phyloP scores from a whole-genome alignment of 2,329 filamentous ascomycete species.

The Teratosphaeria nubilosa region DNA sequence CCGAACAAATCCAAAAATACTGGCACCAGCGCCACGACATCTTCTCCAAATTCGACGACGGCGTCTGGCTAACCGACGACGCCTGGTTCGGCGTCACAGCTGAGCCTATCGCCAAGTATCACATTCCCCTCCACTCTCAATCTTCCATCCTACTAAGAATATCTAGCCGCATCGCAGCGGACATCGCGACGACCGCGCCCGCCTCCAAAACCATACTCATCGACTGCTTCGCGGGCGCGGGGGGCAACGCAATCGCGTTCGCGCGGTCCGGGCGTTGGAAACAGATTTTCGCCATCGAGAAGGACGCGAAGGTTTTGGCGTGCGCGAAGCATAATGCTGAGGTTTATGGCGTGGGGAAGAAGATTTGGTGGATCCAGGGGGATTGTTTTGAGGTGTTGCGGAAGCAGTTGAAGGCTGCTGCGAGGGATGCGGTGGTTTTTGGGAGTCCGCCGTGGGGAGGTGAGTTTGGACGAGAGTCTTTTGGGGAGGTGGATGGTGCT shows the following conservation, averaged over 20 bases:
- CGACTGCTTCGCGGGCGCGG: conserved; percentile 83
- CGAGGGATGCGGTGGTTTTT: conserved; percentile 51
- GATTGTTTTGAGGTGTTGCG: conserved; percentile 72
- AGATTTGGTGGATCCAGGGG: conserved; percentile 76
- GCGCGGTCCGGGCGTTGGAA: conserved; percentile 70
- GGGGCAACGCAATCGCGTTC: conserved; percentile 93
- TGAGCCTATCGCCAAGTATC: conserved; percentile 73
- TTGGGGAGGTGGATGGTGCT: background rate
- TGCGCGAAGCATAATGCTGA: conserved; percentile 89
- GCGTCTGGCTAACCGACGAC: conserved; percentile 81
- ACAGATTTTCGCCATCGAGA: conserved; percentile 80
- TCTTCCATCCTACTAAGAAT: background rate
- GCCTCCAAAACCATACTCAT: conserved; percentile 57
- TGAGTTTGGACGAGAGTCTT: conserved; percentile 25
- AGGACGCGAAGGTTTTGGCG: conserved; percentile 64
- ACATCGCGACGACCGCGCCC: conserved; percentile 51
- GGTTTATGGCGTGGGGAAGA: conserved; percentile 67
- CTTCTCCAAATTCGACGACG: conserved; percentile 78
- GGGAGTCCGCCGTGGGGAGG: conserved; percentile 67
- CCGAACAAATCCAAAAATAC: conserved; percentile 81
- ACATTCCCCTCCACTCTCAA: background rate
- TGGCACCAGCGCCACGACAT: conserved; percentile 82
- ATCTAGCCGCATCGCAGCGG: conserved; percentile 54
- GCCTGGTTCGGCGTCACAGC: conserved; percentile 97
- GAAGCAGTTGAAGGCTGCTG: conserved; percentile 38